These are phyloP conservation scores for Ophiobolus disseminans DNA, from an alignment of 2,329 filamentous ascomycete species.

Conservation along the genomic window DNA sequence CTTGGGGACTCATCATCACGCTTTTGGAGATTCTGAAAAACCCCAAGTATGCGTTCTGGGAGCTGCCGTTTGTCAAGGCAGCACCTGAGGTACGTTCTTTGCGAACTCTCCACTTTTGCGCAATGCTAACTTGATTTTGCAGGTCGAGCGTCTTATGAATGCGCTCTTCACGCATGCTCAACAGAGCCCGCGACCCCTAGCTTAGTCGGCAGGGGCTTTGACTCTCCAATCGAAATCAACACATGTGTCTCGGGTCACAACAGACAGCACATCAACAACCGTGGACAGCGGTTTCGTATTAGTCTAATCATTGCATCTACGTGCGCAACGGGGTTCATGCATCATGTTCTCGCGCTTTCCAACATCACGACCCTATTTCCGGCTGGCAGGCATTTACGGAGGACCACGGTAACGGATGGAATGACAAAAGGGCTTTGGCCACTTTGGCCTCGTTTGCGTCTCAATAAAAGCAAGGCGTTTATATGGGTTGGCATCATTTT, in stretches of 20 bases:
- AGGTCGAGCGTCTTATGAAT: conserved; percentile 57
- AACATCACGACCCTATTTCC: conserved; percentile 26
- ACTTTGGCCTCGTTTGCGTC: conserved; percentile 17
- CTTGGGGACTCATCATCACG: conserved; percentile 91
- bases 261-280: neutral
- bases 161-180: conserved; percentile 56
- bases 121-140: conserved; percentile 19
- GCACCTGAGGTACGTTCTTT: conserved; percentile 71
- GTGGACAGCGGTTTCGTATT: conserved; percentile 3
- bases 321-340: conserved; percentile 34
- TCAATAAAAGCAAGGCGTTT: conserved; percentile 27
- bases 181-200: conserved; percentile 53
- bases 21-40: conserved; percentile 91
- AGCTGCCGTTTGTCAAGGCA: conserved; percentile 88
- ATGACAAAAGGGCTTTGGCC: conserved; percentile 3
- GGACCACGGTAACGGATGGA: conserved; percentile 21
- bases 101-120: conserved; percentile 7
- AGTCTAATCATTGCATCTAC: conserved; percentile 45
- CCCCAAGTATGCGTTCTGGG: conserved; percentile 88
- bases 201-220: conserved; percentile 22
- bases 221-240: neutral
- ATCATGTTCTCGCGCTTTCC: conserved; percentile 25
- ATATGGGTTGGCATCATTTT: conserved; percentile 7
- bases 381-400: conserved; percentile 37
- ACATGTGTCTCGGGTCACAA: neutral